Percentiles rank a stretch among this genome's conserved stretches.
phyloP scores from a whole-genome alignment of 176 grass and related monocot genomes.

The Aegilops tauschii region DNA sequence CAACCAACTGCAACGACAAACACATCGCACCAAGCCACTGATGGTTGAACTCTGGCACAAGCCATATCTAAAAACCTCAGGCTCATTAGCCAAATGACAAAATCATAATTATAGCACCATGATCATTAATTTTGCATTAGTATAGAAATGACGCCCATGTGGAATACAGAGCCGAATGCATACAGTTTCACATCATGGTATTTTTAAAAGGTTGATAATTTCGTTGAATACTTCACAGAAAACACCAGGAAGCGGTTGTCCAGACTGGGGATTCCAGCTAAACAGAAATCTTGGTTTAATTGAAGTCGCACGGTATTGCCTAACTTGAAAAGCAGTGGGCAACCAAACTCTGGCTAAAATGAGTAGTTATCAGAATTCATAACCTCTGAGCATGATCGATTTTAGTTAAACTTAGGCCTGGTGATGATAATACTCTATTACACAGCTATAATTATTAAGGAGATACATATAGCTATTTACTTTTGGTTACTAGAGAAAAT shows the following conservation, averaged over 20 bases:
- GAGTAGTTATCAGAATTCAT: background rate
- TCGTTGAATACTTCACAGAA: background rate
- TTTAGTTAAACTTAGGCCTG: background rate
- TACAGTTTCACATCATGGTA: background rate
- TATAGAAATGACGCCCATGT: background rate
- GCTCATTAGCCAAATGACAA: background rate
- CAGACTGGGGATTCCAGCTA: background rate
- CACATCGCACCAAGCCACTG: background rate
- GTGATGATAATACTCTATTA: background rate
- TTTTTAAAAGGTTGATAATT: background rate
- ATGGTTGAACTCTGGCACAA: background rate
- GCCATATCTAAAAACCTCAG: background rate
- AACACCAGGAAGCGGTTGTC: background rate
- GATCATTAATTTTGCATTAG: background rate
- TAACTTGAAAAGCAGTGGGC: background rate
- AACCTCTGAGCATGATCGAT: background rate
- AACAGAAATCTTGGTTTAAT: background rate
- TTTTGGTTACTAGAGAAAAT: background rate
- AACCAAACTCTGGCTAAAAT: background rate
- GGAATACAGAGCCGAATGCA: background rate
- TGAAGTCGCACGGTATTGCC: background rate
- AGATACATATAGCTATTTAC: background rate
- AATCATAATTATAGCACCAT: background rate
- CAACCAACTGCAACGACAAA: conserved; percentile 12
- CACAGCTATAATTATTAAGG: background rate